Conservation (phyloP, 169 alveolate species). For the Neospora caninum region DNA sequence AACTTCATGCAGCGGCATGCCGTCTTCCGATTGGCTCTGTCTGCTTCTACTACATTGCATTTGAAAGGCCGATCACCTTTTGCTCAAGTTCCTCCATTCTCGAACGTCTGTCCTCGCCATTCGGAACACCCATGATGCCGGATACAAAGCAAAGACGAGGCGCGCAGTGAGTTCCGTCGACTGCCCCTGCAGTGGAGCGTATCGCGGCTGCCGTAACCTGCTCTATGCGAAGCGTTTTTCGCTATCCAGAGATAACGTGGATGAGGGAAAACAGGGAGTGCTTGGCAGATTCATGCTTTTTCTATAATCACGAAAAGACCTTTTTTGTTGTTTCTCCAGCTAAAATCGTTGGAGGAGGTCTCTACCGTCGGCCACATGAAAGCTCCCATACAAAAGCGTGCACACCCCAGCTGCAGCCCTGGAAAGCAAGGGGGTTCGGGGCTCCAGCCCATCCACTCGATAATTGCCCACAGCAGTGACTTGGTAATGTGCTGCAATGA, state of each 20-base stretch:
- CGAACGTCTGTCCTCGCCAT: neutral
- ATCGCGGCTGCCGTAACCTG: no score
- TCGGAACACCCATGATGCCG: neutral
- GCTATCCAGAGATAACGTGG: no score
- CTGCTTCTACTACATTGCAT: neutral
- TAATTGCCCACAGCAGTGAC: neutral
- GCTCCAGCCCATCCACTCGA: neutral
- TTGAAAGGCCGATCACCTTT: neutral
- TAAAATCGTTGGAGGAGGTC: no score
- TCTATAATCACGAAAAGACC: no score
- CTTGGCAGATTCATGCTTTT: no score
- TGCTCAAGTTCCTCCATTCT: neutral
- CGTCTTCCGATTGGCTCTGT: neutral
- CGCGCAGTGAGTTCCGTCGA: neutral
- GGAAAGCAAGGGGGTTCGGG: neutral
- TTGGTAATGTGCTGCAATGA: neutral
- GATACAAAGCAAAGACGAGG: neutral
- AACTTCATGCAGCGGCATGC: neutral
- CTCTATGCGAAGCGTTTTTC: no score
- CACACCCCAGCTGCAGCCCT: neutral
- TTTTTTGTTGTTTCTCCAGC: no score
- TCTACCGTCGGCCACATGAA: no score
- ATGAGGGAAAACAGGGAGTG: no score
- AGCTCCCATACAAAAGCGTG: neutral
- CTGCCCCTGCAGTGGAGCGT: no score